Percentiles rank a stretch among this genome's conserved stretches.
Evolutionary conservation across 768 basidiomycete genomes (phyloP).

Genomic region (Tricholoma furcatifolium): DNA sequence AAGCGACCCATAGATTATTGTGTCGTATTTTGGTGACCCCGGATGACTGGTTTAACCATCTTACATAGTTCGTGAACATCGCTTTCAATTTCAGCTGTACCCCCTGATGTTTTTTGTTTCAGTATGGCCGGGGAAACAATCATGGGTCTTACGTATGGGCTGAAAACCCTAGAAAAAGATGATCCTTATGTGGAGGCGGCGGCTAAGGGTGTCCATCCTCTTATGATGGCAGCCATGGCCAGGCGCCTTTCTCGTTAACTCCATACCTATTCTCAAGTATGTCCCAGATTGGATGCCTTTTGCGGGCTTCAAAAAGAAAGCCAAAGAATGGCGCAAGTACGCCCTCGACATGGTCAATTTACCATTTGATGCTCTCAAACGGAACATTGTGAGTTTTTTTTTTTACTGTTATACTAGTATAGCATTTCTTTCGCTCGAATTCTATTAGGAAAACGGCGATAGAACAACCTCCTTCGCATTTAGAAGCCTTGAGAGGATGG

Average conservation of each 20-base stretch:
- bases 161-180: constrained; percentile 25
- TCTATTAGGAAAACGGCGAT: constrained; percentile 18
- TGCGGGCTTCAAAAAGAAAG: constrained; percentile 32
- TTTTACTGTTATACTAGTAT: neutral
- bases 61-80: constrained; percentile 12
- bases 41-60: constrained; percentile 9
- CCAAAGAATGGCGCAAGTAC: constrained; percentile 28
- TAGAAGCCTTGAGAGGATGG: constrained; percentile 16
- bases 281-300: constrained; percentile 36
- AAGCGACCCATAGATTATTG: constrained; percentile 22
- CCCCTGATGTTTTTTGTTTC: too few relatives aligned
- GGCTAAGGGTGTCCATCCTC: too few relatives aligned
- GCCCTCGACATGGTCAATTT: constrained; percentile 22
- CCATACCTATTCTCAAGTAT: constrained; percentile 27
- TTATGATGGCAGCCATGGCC: constrained; percentile 29
- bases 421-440: neutral
- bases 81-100: too few relatives aligned
- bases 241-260: constrained; percentile 33
- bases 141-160: constrained; percentile 33
- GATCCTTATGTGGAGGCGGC: constrained; percentile 35
- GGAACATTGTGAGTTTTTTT: constrained; percentile 14
- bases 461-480: constrained; percentile 21
- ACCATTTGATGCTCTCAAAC: constrained; percentile 20
- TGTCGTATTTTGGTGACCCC: constrained; percentile 19
- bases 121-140: too few relatives aligned